Evolutionary conservation across 2,329 filamentous ascomycete species (phyloP).

Genomic region (Tolypocladium cylindrosporum): DNA sequence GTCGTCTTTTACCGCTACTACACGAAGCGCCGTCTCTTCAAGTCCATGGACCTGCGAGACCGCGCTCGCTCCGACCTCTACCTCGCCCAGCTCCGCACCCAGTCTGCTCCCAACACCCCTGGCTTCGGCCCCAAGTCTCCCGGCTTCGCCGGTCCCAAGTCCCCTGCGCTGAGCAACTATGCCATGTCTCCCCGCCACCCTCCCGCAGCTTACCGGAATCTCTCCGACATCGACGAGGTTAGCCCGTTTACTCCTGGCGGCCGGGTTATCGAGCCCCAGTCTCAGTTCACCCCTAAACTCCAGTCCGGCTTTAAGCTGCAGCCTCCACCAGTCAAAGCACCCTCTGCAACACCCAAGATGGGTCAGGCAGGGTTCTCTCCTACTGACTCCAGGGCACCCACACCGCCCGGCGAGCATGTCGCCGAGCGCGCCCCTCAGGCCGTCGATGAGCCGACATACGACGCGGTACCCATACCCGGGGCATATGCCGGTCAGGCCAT

Average conservation of each 20-base stretch:
- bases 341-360: constrained; percentile 64
- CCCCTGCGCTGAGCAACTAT: constrained; percentile 33
- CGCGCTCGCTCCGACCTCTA: constrained; percentile 91
- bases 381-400: constrained; percentile 14
- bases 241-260: constrained; percentile 43
- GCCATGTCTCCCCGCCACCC: constrained; percentile 53
- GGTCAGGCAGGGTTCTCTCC: constrained; percentile 53
- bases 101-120: constrained; percentile 91
- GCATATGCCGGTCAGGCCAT: constrained; percentile 57
- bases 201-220: constrained; percentile 43
- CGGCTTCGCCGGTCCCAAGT: constrained; percentile 16
- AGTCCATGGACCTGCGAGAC: constrained; percentile 94
- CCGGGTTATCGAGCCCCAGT: constrained; percentile 51
- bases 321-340: constrained; percentile 70
- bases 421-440: constrained; percentile 53
- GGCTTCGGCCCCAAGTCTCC: constrained; percentile 64
- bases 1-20: constrained; percentile 97
- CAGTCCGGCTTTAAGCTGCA: constrained; percentile 73
- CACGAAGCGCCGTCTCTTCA: constrained; percentile 88
- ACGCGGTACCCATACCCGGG: constrained; percentile 77
- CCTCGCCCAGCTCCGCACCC: constrained; percentile 71
- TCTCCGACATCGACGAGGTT: constrained; percentile 31
- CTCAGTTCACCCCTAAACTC: constrained; percentile 41
- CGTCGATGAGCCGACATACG: constrained; percentile 76
- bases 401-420: constrained; percentile 8